Base-by-base conservation (phyloP, 805 yeast species). In the Cyberlindnera xylosilytica region DNA sequence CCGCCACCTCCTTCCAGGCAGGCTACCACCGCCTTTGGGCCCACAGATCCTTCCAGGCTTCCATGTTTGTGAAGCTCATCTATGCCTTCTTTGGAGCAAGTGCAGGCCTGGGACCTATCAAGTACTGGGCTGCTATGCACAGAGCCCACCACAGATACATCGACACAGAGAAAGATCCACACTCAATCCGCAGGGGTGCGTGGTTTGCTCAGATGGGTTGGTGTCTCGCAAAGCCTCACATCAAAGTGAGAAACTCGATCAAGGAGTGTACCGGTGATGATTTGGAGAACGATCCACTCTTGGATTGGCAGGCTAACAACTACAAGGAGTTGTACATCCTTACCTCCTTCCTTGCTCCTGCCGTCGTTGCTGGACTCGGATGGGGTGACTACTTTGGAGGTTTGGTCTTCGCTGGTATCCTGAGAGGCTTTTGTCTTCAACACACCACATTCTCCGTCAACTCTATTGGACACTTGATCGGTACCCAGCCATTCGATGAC, bases 91-190 rank as follows among this genome's bases (percentile, higher is more conserved):
- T 79, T 34, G 90, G 91, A 6, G 66, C 83, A 15, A 83, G 87
- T 51, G 78, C 82, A 7, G 95, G 89, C 2, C 67, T 87, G 41
- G 95, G 95, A 5, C 74, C 87, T 3, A 78, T 81, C 11, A 72
- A 81, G 56, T 75, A 83, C 76, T 88, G 95, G 95, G 82, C 86
- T 18, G 71, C 82, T 13, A 72, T 86, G 35, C 98, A 90, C 68
- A 70, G 95, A 46, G 89, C 93, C 4, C 97, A 90, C 66, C 97
- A 90, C 64, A 78, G 91, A 45, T 86, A 76, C 62, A 82, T 93
- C 33, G 96, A 90, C 58, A 83, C 95, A 0, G 95, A 87, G 46
- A 74, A 76, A 54, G 98, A 90, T 62, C 97, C 98, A 1, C 88
- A 87, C 64, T 81, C 81, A 56, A 82, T 85, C 29, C 77, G 90